Evolutionary conservation across 1,139 yeast species (phyloP).

Genomic region (Candida sanyaensis): DNA sequence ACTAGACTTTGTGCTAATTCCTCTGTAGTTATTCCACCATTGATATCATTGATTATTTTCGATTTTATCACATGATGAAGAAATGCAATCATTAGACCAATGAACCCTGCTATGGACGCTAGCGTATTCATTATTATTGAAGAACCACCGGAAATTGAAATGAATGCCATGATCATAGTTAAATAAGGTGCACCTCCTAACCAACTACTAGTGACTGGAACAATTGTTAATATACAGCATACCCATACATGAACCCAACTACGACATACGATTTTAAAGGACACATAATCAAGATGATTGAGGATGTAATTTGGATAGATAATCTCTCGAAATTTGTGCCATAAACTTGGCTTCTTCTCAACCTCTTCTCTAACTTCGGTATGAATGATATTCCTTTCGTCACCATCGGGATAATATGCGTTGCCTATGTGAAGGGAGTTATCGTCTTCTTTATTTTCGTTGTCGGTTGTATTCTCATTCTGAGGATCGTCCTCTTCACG

Average conservation of each 20-base stretch:
- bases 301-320: conserved; percentile 27
- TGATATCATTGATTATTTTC: conserved; percentile 26
- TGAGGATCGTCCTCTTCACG: background rate
- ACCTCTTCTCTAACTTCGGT: conserved; percentile 12
- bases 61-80: conserved; percentile 25
- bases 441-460: background rate
- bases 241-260: conserved; percentile 34
- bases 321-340: conserved; percentile 15
- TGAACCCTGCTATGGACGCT: conserved; percentile 18
- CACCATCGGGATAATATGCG: conserved; percentile 14
- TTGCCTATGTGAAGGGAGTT: conserved; percentile 5
- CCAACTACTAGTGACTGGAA: conserved; percentile 29
- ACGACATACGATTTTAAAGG: conserved; percentile 26
- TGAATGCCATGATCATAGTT: conserved; percentile 29
- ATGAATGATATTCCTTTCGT: conserved; percentile 7
- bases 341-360: conserved; percentile 9
- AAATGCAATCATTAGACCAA: conserved; percentile 26
- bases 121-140: conserved; percentile 23
- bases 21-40: conserved; percentile 26
- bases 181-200: conserved; percentile 33
- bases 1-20: conserved; percentile 22
- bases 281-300: conserved; percentile 26
- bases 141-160: conserved; percentile 30
- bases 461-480: background rate
- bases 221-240: conserved; percentile 25